These are phyloP conservation scores for Spizellomyces punctatus DNA, from an alignment of 192 early-diverging fungal genomes.

Conservation along the genomic window DNA sequence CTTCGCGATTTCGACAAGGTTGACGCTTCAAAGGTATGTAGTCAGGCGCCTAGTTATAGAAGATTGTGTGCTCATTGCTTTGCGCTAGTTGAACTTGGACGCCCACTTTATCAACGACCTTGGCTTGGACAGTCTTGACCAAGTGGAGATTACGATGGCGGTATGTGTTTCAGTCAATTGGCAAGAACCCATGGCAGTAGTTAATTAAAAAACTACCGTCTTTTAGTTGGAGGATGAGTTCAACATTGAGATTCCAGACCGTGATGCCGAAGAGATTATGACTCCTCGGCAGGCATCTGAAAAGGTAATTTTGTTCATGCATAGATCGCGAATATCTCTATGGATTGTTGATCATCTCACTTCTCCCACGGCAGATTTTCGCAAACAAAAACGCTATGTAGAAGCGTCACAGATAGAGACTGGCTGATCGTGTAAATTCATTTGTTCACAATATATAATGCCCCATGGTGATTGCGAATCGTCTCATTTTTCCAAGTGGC, in stretches of 20 bases:
- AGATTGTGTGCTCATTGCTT: background rate
- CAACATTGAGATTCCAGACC: slow-evolving; percentile 95
- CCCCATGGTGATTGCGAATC: too few relatives aligned
- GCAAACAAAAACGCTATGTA: slow-evolving; percentile 39
- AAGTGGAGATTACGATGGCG: slow-evolving; percentile 99
- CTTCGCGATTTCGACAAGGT: slow-evolving; percentile 97
- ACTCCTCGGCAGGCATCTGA: slow-evolving; percentile 88
- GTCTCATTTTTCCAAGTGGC: too few relatives aligned
- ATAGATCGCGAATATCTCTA: slow-evolving; percentile 4
- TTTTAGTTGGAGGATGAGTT: slow-evolving; percentile 93
- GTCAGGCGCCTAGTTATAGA: background rate
- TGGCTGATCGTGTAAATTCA: too few relatives aligned
- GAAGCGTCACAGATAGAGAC: slow-evolving; percentile 1
- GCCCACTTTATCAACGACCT: slow-evolving; percentile 93
- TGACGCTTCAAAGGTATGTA: slow-evolving; percentile 82
- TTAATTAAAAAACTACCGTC: background rate
- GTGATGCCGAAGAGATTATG: slow-evolving; percentile 95
- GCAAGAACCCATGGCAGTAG: background rate
- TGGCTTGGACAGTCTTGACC: slow-evolving; percentile 93
- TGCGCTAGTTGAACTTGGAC: slow-evolving; percentile 73
- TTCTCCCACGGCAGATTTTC: slow-evolving; percentile 22
- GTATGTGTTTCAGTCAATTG: slow-evolving; percentile 14
- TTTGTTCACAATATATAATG: too few relatives aligned
- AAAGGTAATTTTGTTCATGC: slow-evolving; percentile 38
- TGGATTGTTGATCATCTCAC: background rate